These are phyloP conservation scores for Coffea eugenioides DNA, from an alignment of 257 asterid genomes.

Conservation along the genomic window DNA sequence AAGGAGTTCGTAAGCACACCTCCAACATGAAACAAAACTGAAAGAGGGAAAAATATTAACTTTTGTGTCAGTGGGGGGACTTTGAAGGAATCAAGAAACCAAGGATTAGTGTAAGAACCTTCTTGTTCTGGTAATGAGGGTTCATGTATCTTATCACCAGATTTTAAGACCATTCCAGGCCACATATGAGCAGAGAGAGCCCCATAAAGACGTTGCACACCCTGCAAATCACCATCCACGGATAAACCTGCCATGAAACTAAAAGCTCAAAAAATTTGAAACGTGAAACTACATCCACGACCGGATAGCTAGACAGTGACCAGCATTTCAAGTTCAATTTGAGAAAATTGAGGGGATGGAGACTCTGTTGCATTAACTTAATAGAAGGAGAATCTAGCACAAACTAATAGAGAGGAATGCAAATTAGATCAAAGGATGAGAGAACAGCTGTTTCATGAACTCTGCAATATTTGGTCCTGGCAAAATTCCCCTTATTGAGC, in stretches of 20 bases:
- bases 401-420: background rate
- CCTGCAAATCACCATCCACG: slow-evolving; percentile 85
- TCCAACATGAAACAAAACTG: background rate
- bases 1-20: background rate
- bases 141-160: slow-evolving; percentile 75
- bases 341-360: background rate
- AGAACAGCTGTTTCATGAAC: background rate
- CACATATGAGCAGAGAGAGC: slow-evolving; percentile 97
- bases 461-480: background rate
- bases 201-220: slow-evolving; percentile 78
- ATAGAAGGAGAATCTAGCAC: background rate
- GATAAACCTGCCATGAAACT: slow-evolving; percentile 40
- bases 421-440: background rate
- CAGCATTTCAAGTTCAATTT: background rate
- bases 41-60: background rate
- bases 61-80: background rate
- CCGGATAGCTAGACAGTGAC: background rate
- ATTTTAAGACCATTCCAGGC: slow-evolving; percentile 95
- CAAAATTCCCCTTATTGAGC: background rate
- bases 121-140: slow-evolving; percentile 75
- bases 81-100: background rate
- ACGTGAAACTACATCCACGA: background rate
- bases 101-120: slow-evolving; percentile 39
- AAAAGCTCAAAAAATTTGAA: background rate
- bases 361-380: background rate